These are phyloP conservation scores for Carex arenaria DNA, from an alignment of 202 grass and related monocot genomes.

Conservation along the genomic window DNA sequence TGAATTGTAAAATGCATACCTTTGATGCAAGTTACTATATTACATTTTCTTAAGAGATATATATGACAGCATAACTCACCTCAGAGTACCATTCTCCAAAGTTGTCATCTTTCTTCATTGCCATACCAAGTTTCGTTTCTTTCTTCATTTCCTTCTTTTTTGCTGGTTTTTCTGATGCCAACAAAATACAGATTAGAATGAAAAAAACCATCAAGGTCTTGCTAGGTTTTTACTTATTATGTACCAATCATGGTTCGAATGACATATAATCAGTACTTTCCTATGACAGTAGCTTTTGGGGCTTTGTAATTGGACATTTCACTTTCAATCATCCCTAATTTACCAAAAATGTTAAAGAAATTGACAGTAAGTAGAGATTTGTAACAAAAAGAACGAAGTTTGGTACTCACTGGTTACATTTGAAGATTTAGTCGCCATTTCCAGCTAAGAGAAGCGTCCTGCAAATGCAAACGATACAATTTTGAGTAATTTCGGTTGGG, in stretches of 20 bases:
- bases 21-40: too few species aligned
- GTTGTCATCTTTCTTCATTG: slow-evolving; percentile 77
- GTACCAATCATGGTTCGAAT: too few species aligned
- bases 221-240: too few species aligned
- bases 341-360: not conserved
- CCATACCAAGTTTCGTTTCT: slow-evolving; percentile 85
- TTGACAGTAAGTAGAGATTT: too few species aligned
- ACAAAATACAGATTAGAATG: not conserved
- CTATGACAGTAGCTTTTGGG: not conserved
- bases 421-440: slow-evolving; percentile 5
- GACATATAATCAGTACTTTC: not conserved
- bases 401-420: not conserved
- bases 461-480: too few species aligned
- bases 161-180: slow-evolving; percentile 14
- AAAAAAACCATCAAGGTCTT: too few species aligned
- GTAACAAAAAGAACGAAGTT: too few species aligned
- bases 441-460: too few species aligned
- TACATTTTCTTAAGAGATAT: not conserved
- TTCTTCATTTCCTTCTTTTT: slow-evolving; percentile 99
- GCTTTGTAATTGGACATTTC: too few species aligned
- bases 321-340: too few species aligned
- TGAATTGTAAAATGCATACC: too few species aligned
- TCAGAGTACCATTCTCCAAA: slow-evolving; percentile 99
- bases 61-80: slow-evolving; percentile 27
- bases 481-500: too few species aligned